Evolutionary conservation across 805 yeast species (phyloP).

Genomic region (Brettanomyces sp.): DNA sequence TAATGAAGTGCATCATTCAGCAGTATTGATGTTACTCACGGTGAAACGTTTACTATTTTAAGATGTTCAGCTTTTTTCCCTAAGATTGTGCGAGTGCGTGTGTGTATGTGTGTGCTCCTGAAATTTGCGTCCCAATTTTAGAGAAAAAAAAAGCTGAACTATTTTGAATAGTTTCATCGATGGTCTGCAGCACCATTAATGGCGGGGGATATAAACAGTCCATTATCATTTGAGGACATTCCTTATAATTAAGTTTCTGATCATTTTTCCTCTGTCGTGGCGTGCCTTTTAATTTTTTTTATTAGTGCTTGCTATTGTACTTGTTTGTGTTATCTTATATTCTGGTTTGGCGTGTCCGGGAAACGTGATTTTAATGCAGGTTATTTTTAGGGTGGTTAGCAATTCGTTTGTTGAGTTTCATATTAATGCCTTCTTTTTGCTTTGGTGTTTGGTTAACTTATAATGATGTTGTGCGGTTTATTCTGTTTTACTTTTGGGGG

Average conservation of each 20-base stretch:
- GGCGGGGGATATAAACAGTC: constrained; percentile 18
- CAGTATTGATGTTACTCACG: constrained; percentile 23
- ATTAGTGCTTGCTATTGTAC: too few species aligned
- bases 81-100: neutral
- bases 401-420: too few species aligned
- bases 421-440: neutral
- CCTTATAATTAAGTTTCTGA: constrained; percentile 4
- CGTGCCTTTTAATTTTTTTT: too few species aligned
- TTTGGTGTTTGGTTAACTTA: neutral
- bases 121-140: neutral
- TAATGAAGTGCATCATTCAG: constrained; percentile 33
- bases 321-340: too few species aligned
- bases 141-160: neutral
- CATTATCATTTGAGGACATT: constrained; percentile 26
- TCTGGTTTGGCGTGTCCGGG: too few species aligned
- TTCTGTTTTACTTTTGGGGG: neutral
- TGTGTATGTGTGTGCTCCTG: constrained; percentile 3
- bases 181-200: constrained; percentile 34
- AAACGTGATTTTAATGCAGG: too few species aligned
- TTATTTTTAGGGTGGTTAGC: too few species aligned
- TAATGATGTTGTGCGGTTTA: neutral
- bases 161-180: neutral
- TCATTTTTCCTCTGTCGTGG: too few species aligned
- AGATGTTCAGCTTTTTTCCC: neutral
- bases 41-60: neutral